Percentiles rank a stretch among this genome's conserved stretches.
Evolutionary conservation across 2,329 filamentous ascomycete genomes (phyloP).

Genomic region (Alternaria ventricosa): DNA sequence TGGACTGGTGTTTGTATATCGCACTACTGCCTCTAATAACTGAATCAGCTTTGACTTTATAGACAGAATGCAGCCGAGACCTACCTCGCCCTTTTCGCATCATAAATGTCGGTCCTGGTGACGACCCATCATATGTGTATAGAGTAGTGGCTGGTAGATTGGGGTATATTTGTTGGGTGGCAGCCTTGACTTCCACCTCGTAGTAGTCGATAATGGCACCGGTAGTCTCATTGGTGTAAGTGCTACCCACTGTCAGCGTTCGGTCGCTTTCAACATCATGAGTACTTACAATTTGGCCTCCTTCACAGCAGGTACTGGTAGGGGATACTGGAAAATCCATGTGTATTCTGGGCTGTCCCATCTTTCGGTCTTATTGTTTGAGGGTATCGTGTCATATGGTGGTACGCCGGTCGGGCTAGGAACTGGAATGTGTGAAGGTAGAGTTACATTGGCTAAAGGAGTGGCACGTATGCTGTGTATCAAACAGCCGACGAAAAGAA

Average conservation of each 20-base stretch:
- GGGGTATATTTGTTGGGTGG: conserved; percentile 54
- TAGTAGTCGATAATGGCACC: conserved; percentile 55
- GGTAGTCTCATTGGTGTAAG: conserved; percentile 45
- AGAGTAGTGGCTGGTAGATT: conserved; percentile 49
- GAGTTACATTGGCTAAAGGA: conserved; percentile 8
- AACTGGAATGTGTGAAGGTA: not conserved
- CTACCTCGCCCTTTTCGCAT: conserved; percentile 54
- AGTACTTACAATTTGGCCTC: conserved; percentile 49
- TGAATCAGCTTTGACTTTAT: not conserved
- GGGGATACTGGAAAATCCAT: conserved; percentile 49
- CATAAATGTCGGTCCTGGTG: conserved; percentile 61
- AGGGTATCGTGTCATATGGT: conserved; percentile 4
- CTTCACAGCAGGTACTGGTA: conserved; percentile 57
- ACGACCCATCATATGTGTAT: conserved; percentile 62
- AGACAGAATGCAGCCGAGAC: not conserved
- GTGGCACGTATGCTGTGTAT: conserved; percentile 1
- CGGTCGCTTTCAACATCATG: not conserved
- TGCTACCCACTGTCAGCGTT: conserved; percentile 32
- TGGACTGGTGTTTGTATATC: conserved; percentile 60
- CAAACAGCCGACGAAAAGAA: conserved; percentile 5
- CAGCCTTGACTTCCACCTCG: conserved; percentile 52
- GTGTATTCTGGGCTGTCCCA: conserved; percentile 49
- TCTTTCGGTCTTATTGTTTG: conserved; percentile 8
- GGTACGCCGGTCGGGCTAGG: not conserved
- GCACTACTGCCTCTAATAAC: conserved; percentile 58